A percentile compares a stretch with the other conserved stretches of the same genome.
Conservation (phyloP, 305 asterid genomes). For the Plantago lanceolata region DNA sequence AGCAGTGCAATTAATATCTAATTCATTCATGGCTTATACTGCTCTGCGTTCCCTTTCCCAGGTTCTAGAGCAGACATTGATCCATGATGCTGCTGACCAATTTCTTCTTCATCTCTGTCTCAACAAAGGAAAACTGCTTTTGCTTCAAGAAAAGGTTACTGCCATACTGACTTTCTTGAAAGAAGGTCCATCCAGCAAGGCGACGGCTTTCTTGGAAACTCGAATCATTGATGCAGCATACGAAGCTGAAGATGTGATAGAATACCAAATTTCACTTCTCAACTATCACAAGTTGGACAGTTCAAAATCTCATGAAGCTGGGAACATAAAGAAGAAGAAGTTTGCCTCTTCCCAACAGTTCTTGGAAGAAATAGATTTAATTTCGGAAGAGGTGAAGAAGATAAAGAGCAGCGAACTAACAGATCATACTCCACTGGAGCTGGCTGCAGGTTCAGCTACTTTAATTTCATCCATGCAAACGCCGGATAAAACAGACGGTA, state of each 20-base stretch:
- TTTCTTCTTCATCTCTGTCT: too few relatives aligned
- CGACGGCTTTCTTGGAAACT: background rate
- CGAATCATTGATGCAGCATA: constrained; percentile 8
- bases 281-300: too few relatives aligned
- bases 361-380: background rate
- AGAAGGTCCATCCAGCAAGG: background rate
- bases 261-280: background rate
- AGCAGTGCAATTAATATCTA: too few relatives aligned
- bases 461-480: background rate
- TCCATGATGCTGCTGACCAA: too few relatives aligned
- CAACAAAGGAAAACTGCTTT: background rate
- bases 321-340: too few relatives aligned
- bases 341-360: too few relatives aligned
- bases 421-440: background rate
- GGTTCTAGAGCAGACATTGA: too few relatives aligned
- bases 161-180: background rate
- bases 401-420: background rate
- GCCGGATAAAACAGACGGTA: too few relatives aligned
- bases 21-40: too few relatives aligned
- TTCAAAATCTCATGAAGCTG: too few relatives aligned
- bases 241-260: constrained; percentile 18
- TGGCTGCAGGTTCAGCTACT: background rate
- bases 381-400: constrained; percentile 12
- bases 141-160: background rate
- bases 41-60: too few relatives aligned